These are phyloP conservation scores for Chrysoporthe austroafricana DNA, from an alignment of 2,329 filamentous ascomycete genomes.

Conservation along the genomic window DNA sequence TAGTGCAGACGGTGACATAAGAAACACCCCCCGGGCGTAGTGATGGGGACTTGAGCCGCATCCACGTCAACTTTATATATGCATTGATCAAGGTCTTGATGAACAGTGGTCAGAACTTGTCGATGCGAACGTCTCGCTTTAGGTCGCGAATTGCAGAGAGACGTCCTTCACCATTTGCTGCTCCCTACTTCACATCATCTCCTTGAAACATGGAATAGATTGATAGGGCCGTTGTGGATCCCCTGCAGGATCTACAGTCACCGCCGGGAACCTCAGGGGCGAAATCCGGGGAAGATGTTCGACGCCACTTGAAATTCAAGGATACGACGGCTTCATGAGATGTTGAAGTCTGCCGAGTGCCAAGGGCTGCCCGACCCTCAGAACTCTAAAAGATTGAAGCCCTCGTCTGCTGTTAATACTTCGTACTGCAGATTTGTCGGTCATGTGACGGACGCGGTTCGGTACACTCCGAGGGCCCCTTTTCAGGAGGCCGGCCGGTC, in stretches of 20 bases:
- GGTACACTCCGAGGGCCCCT: conserved; percentile 7
- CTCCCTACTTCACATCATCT: background rate
- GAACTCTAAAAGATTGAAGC: background rate
- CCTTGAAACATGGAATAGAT: conserved; percentile 14
- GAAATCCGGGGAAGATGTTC: background rate
- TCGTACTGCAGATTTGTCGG: background rate
- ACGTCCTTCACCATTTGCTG: background rate
- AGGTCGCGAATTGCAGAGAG: too few species aligned
- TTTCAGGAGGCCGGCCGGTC: conserved; percentile 18
- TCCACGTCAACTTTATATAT: background rate
- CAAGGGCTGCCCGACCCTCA: background rate
- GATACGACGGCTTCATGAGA: background rate
- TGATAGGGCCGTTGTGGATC: conserved; percentile 7
- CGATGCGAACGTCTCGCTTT: background rate
- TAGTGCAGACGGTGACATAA: background rate
- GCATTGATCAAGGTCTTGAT: background rate
- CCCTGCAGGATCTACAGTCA: conserved; percentile 2
- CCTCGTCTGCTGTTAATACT: background rate
- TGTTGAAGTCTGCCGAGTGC: background rate
- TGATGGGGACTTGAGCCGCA: background rate
- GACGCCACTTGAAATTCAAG: background rate
- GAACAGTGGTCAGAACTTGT: background rate
- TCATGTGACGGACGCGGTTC: background rate
- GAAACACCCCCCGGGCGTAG: background rate
- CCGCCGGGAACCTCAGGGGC: background rate